A percentile compares a stretch with the other conserved stretches of the same genome.
Conservation (phyloP, 129 eudicot species). For the Arctium lappa region DNA sequence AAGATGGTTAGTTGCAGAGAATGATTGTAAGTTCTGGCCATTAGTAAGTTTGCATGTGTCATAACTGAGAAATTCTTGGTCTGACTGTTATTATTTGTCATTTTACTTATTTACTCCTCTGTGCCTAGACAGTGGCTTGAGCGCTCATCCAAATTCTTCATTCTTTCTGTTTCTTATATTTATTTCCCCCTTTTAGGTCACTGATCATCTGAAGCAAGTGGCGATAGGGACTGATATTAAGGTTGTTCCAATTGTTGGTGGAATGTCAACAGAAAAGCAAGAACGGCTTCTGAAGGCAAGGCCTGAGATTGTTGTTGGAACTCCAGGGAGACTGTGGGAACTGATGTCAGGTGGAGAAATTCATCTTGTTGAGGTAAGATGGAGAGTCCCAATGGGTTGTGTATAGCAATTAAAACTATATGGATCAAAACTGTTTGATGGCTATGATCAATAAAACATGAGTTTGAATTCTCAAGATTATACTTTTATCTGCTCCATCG, state of each 20-base stretch:
- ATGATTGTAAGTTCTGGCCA: no score
- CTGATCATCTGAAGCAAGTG: constrained; percentile 87
- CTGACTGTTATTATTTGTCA: not conserved
- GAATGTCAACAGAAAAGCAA: constrained; percentile 94
- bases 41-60: no score
- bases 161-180: not conserved
- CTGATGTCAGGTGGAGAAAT: constrained; percentile 95
- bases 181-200: constrained; percentile 48
- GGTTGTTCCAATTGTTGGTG: constrained; percentile 94
- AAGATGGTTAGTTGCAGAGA: no score
- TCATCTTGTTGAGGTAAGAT: constrained; percentile 85
- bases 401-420: not conserved
- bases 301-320: constrained; percentile 97
- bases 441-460: not conserved
- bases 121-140: not conserved
- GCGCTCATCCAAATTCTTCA: not conserved
- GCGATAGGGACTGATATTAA: constrained; percentile 59
- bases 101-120: not conserved
- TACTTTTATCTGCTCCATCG: not conserved
- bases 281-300: constrained; percentile 83
- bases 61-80: no score
- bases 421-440: not conserved
- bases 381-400: not conserved
- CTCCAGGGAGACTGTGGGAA: constrained; percentile 98
- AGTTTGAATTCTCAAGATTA: not conserved